phyloP scores from a whole-genome alignment of 495 filamentous ascomycete species.

The Letharia lupina region DNA sequence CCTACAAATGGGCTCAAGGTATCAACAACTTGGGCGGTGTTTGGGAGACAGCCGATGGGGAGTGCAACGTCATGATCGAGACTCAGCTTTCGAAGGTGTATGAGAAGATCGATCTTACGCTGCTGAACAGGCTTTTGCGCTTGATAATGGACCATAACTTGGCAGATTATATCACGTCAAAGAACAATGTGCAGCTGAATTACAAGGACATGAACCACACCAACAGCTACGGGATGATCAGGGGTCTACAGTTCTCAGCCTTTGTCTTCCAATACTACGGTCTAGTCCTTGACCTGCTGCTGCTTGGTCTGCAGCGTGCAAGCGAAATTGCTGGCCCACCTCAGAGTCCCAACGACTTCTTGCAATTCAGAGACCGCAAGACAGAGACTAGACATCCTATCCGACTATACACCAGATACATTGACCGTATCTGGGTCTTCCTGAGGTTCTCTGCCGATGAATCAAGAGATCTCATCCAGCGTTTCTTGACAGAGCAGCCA shows the following conservation, averaged over 20 bases:
- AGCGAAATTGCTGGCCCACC: conserved; percentile 98
- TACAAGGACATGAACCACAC: conserved; percentile 99
- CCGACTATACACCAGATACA: conserved; percentile 91
- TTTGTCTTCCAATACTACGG: conserved; percentile 99
- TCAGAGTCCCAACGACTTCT: conserved; percentile 91
- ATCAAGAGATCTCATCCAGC: conserved; percentile 90
- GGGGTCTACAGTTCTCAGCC: conserved; percentile 92
- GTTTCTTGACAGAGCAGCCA: conserved; percentile 95
- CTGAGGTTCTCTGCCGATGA: conserved; percentile 89
- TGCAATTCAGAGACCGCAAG: conserved; percentile 88
- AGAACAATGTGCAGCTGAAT: conserved; percentile 98
- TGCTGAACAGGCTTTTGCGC: conserved; percentile 85
- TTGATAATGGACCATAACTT: conserved; percentile 99
- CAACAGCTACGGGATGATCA: conserved; percentile 97
- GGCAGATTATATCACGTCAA: conserved; percentile 97
- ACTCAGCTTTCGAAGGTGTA: conserved; percentile 98
- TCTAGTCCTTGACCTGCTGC: conserved; percentile 84
- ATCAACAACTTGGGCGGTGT: conserved; percentile 99
- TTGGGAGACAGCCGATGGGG: conserved; percentile 90
- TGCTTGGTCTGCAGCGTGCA: conserved; percentile 88
- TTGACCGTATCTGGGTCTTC: conserved; percentile 98
- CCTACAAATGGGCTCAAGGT: conserved; percentile 99
- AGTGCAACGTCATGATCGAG: conserved; percentile 99
- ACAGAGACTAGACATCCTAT: conserved; percentile 92
- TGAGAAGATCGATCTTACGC: conserved; percentile 96